phyloP scores from a whole-genome alignment of 2,329 filamentous ascomycete species.

The Monilinia laxa region DNA sequence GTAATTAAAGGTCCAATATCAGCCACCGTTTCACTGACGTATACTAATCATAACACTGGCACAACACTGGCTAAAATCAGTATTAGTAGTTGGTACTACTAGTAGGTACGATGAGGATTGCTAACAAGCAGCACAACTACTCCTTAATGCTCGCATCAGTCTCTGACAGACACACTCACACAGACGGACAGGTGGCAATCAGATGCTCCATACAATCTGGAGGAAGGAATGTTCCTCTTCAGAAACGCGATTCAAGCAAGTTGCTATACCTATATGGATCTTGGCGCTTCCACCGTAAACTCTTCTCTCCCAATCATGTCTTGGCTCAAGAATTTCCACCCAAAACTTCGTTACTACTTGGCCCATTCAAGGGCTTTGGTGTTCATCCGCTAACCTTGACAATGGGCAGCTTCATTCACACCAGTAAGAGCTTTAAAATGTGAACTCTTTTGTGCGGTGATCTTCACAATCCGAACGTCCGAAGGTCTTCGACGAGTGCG shows the following conservation, averaged over 20 bases:
- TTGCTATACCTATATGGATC: background rate
- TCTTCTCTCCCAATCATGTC: background rate
- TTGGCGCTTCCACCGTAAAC: background rate
- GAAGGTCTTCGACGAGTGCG: background rate
- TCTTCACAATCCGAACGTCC: background rate
- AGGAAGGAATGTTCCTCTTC: background rate
- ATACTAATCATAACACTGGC: too few relatives aligned
- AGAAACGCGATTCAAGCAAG: background rate
- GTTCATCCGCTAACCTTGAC: slow-evolving; percentile 1
- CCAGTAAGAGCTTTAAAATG: background rate
- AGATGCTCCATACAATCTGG: background rate
- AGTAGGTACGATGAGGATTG: background rate
- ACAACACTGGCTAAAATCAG: too few relatives aligned
- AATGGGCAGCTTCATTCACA: background rate
- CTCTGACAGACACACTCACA: too few relatives aligned
- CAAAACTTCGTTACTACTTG: background rate
- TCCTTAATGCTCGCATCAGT: background rate
- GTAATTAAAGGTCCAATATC: too few relatives aligned
- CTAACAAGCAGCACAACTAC: background rate
- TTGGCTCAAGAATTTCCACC: background rate
- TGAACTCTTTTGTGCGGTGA: slow-evolving; percentile 14
- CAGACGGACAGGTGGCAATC: background rate
- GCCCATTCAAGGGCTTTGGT: background rate
- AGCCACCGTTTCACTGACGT: too few relatives aligned
- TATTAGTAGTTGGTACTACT: too few relatives aligned